phyloP scores from a whole-genome alignment of 73 alveolate genomes.

The Stentor coeruleus region DNA sequence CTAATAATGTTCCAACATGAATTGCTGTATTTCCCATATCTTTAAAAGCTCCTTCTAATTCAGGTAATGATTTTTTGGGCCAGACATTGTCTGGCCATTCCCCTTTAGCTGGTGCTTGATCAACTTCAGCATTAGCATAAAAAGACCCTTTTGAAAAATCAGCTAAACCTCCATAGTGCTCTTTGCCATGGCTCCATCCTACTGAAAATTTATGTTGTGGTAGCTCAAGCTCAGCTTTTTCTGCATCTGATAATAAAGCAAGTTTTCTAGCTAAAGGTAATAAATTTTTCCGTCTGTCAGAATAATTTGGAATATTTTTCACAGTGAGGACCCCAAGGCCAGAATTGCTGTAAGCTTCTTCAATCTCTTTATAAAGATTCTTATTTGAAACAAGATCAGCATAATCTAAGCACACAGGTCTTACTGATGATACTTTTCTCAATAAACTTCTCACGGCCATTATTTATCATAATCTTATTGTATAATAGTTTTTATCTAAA shows the following conservation, averaged over 20 bases:
- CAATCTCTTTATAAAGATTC: conserved; percentile 32
- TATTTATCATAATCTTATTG: background rate
- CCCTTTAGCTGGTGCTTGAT: conserved; percentile 27
- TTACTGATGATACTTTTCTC: background rate
- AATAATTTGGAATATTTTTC: conserved; percentile 52
- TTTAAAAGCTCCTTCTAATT: conserved; percentile 57
- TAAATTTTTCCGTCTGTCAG: conserved; percentile 40
- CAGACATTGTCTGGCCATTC: conserved; percentile 44
- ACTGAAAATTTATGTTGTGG: conserved; percentile 53
- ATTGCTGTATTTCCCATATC: conserved; percentile 46
- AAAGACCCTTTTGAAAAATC: conserved; percentile 70
- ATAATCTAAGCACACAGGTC: conserved; percentile 29
- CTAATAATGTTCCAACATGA: conserved; percentile 54
- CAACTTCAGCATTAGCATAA: conserved; percentile 65
- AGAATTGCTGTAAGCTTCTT: conserved; percentile 54
- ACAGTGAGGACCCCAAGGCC: conserved; percentile 63
- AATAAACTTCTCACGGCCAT: background rate
- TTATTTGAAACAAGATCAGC: conserved; percentile 13
- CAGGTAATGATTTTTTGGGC: conserved; percentile 56
- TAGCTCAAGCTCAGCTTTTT: conserved; percentile 39
- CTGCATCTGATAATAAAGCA: conserved; percentile 45
- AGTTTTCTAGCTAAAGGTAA: conserved; percentile 60
- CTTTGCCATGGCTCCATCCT: conserved; percentile 85
- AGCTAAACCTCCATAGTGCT: conserved; percentile 59
- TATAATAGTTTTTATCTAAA: background rate